Base-by-base conservation (phyloP, 176 grass and related monocot genomes). In the Carex cristatella region DNA sequence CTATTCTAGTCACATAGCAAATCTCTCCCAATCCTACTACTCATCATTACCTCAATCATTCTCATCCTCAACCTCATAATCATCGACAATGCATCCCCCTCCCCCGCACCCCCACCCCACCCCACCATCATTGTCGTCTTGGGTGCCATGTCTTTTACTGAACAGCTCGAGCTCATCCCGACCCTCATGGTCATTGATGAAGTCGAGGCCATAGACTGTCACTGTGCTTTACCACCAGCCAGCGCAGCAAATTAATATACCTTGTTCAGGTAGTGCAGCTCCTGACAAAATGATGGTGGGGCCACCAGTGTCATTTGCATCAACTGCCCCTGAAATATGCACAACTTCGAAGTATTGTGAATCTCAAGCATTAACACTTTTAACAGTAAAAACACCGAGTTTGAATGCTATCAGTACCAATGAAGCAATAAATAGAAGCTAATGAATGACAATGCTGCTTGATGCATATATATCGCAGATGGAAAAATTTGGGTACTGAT, bases 271-370 rank as follows among this genome's bases (percentile, higher is more conserved):
- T 99, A 95, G 51, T 95, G 88, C 53, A 98, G 91, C 70, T 99
- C 91, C 91, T 94, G 49, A 46, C 87, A 85, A 81, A 98, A 94
- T 69, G 86, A 86, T 15, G 93, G 90, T 64, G 96, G 96, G 81
- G 94, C 93, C 91, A 95, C 95, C 89, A 98, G 87, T 27, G 96
- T 92, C 91, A 98, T 84, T 87, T 95, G 96, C 93, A 98, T 90
- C 42, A 98, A 89, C 69, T 92, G 90, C 83, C 96, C 96, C 96
- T 98, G 88, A 51, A 92, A 77, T 90, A 10, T 33, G 14, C 49
- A 69, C 1, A 74, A 62, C 16, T 32, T 77, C 51, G 12, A 77
- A 44, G 32, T 53, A 32, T 76, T 55, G 11, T 13, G 23, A 31
- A 40, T 59, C 30, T 51, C 81, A 15, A 76, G 1, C 16, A 69